Evolutionary conservation across 805 yeast species (phyloP).

Genomic region (Pichia manshurica): DNA sequence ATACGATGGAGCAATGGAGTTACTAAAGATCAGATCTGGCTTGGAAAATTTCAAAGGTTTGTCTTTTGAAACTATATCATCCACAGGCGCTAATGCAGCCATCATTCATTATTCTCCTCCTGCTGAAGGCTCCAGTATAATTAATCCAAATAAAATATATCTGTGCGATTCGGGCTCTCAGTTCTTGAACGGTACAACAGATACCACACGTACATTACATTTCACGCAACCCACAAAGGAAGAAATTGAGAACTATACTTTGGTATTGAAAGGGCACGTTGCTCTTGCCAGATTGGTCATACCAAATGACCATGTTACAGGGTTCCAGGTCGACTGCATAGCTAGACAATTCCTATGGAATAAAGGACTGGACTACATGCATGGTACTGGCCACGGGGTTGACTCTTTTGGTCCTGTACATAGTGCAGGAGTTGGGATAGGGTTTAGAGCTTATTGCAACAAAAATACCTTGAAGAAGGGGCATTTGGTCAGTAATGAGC

Average conservation of each 20-base stretch:
- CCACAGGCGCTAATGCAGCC: conserved; percentile 74
- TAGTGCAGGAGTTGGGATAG: conserved; percentile 61
- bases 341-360: conserved; percentile 58
- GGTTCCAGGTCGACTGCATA: conserved; percentile 47
- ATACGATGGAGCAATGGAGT: conserved; percentile 57
- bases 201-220: conserved; percentile 57
- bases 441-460: conserved; percentile 47
- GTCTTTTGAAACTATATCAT: conserved; percentile 68
- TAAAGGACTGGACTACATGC: conserved; percentile 52
- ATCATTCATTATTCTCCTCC: conserved; percentile 68
- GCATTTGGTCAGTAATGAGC: conserved; percentile 53
- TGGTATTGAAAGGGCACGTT: conserved; percentile 54
- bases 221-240: conserved; percentile 42
- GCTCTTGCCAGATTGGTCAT: conserved; percentile 44
- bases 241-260: conserved; percentile 46
- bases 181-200: conserved; percentile 60
- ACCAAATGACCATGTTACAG: conserved; percentile 48
- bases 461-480: conserved; percentile 43
- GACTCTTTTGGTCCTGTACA: conserved; percentile 59
- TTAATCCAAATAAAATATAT: conserved; percentile 49
- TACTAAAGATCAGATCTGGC: conserved; percentile 47
- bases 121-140: conserved; percentile 36
- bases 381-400: conserved; percentile 63
- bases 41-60: conserved; percentile 54
- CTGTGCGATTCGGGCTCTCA: conserved; percentile 58